A percentile compares a stretch with the other conserved stretches of the same genome.
Conservation (phyloP, 2,329 filamentous ascomycete species). For the Talaromyces sp. region DNA sequence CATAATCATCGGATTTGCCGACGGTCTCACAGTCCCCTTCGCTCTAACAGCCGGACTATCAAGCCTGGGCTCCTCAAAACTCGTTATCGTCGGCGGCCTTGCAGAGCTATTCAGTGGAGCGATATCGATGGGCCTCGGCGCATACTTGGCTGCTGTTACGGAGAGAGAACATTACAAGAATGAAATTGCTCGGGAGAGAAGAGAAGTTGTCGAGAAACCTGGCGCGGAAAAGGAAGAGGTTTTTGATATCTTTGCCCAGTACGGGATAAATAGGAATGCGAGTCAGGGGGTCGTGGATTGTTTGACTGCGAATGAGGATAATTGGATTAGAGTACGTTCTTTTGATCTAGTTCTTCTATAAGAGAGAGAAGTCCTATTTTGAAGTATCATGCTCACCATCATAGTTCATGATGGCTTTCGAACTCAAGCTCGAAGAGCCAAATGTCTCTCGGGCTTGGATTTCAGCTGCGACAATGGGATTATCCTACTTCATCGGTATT, state of each 20-base stretch:
- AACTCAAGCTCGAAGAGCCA: constrained; percentile 46
- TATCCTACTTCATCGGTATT: constrained; percentile 29
- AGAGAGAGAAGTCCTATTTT: no score
- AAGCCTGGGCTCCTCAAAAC: constrained; percentile 50
- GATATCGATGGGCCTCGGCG: constrained; percentile 67
- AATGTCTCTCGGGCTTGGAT: constrained; percentile 43
- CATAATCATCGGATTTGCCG: constrained; percentile 65
- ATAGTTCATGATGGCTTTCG: constrained; percentile 57
- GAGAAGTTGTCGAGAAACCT: constrained; percentile 42
- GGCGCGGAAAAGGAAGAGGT: constrained; percentile 43
- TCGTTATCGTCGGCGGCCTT: constrained; percentile 62
- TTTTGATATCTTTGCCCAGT: constrained; percentile 47
- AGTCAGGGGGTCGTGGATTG: constrained; percentile 47
- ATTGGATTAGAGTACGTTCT: constrained; percentile 42
- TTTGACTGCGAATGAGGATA: constrained; percentile 45
- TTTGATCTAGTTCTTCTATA: not conserved
- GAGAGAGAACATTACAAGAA: constrained; percentile 31
- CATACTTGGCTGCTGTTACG: constrained; percentile 55
- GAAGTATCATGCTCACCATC: no score
- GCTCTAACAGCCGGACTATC: constrained; percentile 64
- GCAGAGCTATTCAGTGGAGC: constrained; percentile 66
- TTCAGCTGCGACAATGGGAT: constrained; percentile 34
- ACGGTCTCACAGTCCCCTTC: constrained; percentile 69
- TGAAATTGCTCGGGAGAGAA: constrained; percentile 44
- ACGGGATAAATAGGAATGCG: constrained; percentile 43